Evolutionary conservation across 495 filamentous ascomycete genomes (phyloP).

Genomic region (Lophiotrema nucula): DNA sequence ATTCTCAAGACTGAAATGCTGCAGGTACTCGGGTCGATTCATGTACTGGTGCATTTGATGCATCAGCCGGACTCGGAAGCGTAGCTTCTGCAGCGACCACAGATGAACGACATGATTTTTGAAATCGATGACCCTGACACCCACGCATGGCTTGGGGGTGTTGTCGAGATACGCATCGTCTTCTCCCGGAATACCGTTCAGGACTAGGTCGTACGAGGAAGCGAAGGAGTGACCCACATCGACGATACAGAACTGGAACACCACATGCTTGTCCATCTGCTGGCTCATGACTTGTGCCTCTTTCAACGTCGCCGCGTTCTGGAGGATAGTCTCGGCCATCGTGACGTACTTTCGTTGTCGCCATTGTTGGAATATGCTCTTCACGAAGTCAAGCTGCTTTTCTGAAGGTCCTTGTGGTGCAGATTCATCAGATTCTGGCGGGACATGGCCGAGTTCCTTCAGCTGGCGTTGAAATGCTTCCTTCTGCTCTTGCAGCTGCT

Average conservation of each 20-base stretch:
- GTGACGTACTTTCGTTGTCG: slow-evolving; percentile 79
- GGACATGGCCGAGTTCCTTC: slow-evolving; percentile 55
- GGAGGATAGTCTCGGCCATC: slow-evolving; percentile 91
- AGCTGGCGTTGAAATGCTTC: slow-evolving; percentile 72
- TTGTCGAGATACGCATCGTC: slow-evolving; percentile 81
- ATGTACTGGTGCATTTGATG: slow-evolving; percentile 95
- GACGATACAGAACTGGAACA: slow-evolving; percentile 93
- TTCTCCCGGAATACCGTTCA: slow-evolving; percentile 88
- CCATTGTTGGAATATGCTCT: slow-evolving; percentile 69
- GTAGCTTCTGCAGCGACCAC: slow-evolving; percentile 92
- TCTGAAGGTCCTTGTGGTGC: slow-evolving; percentile 62
- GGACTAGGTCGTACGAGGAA: slow-evolving; percentile 92
- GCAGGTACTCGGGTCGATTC: slow-evolving; percentile 88
- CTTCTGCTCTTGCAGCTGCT: slow-evolving; percentile 41
- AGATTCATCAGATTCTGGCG: slow-evolving; percentile 18
- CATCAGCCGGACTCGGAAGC: slow-evolving; percentile 84
- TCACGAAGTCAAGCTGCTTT: slow-evolving; percentile 68
- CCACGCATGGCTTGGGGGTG: slow-evolving; percentile 85
- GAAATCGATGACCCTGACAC: slow-evolving; percentile 88
- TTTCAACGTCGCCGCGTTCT: slow-evolving; percentile 82
- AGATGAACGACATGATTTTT: slow-evolving; percentile 81
- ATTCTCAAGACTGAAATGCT: slow-evolving; percentile 73
- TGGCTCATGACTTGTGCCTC: slow-evolving; percentile 98
- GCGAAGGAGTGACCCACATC: slow-evolving; percentile 83
- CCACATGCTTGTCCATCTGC: slow-evolving; percentile 87